Evolutionary conservation across 768 basidiomycete genomes (phyloP), one percentile per base, ranked within the genome.

Genomic region (Tephrocybe sp.): DNA sequence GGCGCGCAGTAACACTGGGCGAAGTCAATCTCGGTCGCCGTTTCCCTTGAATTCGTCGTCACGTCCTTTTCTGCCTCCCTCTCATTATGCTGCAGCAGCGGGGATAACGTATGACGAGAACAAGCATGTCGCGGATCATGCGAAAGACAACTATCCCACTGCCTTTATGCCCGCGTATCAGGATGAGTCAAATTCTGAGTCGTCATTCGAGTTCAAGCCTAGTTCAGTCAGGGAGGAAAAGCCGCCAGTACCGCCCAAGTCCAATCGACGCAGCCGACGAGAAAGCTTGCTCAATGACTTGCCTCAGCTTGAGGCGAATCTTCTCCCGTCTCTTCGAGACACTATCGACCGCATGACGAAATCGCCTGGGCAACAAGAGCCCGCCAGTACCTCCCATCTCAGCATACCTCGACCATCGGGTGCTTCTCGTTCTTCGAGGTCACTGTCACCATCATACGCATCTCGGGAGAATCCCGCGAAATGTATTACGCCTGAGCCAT

Each of bases 331-430:
- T 15, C 69, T 90, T 28, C 74, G 80, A 34, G 87, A 89, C 48
- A 90, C 87, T 0, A 76, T 90, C 30, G 78, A 84, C 56, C 78
- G 80, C 38, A 90, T 89, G 87, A 89, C 87, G 2, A 70, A 76
- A 44, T 69, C 75, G 12, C 78, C 80, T 1, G 71, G 71, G 32
- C 66, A 66, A 48, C 46, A 49, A 52, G 51, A 54, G 9, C 26
- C 57, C 9, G 40, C 49, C 13, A 44, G 38, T 30, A 25, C 35
- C 47, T 47, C 45, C 27, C 50, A 48, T 35, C 48, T 58, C 22
- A 51, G 37, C 5, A 42, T 50, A 37, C 49, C 50, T 26, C 50
- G 42, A 21, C 43, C 30, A 2, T 51, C 49, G 21, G 47, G 41
- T 9, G 21, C 25, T 3, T 40, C 27, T 8, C 47, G 52, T 22